Evolutionary conservation across 1,284 basidiomycete genomes (phyloP), one percentile per base, ranked within the genome.

Genomic region (Golubevia pallescens): DNA sequence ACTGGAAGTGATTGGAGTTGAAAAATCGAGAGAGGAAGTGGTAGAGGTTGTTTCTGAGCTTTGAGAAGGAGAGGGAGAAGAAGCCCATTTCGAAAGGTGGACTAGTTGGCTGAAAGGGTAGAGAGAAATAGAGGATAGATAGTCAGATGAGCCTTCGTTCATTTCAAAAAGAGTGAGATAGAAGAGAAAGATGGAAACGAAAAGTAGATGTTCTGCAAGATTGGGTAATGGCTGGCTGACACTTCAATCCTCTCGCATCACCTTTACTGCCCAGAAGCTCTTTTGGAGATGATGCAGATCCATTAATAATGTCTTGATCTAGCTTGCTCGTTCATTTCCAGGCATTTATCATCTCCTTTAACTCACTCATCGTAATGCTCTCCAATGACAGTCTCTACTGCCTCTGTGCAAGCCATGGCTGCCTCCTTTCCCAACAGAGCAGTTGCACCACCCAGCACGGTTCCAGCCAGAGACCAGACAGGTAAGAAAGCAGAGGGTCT

Each of bases 311-410:
- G n/a, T n/a, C n/a, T n/a, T n/a, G n/a, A n/a, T n/a, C n/a, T n/a
- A n/a, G n/a, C n/a, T n/a, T n/a, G n/a, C n/a, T n/a, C n/a, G n/a
- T n/a, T n/a, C n/a, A n/a, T n/a, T n/a, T n/a, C n/a, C n/a, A n/a
- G n/a, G n/a, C n/a, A n/a, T n/a, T n/a, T n/a, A n/a, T n/a, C n/a
- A n/a, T n/a, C n/a, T n/a, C n/a, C n/a, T n/a, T n/a, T n/a, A n/a
- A n/a, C 93, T 86, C 84, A 96, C 95, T 97, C 94, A 85, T 97
- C 94, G 79, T 98, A 98, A 85, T 98, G 95, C 86, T 98, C 95
- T 28, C 95, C 95, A 64, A 98, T 98, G 59, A 95, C 94, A 0
- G 94, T 97, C 86, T 98, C 95, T 3, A 98, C 95, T 0, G 95
- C 95, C 86, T 98, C 95, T 0, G 95, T 98, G 77, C 95, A 97